phyloP scores from a whole-genome alignment of 257 asterid genomes.

The Anisodus acutangulus region DNA sequence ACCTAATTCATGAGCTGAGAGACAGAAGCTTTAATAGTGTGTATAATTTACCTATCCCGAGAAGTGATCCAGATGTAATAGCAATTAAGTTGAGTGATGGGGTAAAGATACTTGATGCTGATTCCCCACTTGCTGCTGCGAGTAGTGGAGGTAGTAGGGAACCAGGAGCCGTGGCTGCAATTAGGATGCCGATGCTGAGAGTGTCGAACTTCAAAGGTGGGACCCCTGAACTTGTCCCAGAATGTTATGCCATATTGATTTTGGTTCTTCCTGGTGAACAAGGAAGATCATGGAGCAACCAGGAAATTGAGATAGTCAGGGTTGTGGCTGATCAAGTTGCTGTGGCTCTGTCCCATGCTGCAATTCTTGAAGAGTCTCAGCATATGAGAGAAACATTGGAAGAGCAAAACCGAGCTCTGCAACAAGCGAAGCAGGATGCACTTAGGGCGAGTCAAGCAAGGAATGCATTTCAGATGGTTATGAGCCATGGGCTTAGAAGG shows the following conservation, averaged over 20 bases:
- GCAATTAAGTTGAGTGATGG: constrained; percentile 66
- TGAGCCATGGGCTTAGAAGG: constrained; percentile 90
- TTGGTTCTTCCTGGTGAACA: constrained; percentile 76
- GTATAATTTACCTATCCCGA: constrained; percentile 48
- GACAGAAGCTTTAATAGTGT: constrained; percentile 50
- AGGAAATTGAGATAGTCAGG: constrained; percentile 84
- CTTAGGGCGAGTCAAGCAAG: constrained; percentile 88
- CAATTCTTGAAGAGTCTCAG: constrained; percentile 95
- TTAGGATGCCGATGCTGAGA: constrained; percentile 93
- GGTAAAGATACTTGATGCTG: constrained; percentile 66
- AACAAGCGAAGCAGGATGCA: constrained; percentile 84
- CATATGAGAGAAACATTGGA: constrained; percentile 78
- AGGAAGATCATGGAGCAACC: constrained; percentile 70
- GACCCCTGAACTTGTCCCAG: constrained; percentile 86
- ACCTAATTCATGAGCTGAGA: constrained; percentile 67
- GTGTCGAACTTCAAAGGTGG: constrained; percentile 93
- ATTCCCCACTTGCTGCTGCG: constrained; percentile 73
- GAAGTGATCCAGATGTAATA: constrained; percentile 65
- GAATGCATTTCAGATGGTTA: constrained; percentile 79
- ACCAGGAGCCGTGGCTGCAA: constrained; percentile 85
- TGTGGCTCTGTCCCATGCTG: constrained; percentile 96
- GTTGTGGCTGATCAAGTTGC: constrained; percentile 97
- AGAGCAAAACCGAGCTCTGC: constrained; percentile 79
- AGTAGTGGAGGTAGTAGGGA: constrained; percentile 65
- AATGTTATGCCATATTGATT: constrained; percentile 87